Percentiles rank a stretch among this genome's conserved stretches.
Conservation (phyloP, 2,329 filamentous ascomycete species). For the Aspergillus tubingensis region DNA sequence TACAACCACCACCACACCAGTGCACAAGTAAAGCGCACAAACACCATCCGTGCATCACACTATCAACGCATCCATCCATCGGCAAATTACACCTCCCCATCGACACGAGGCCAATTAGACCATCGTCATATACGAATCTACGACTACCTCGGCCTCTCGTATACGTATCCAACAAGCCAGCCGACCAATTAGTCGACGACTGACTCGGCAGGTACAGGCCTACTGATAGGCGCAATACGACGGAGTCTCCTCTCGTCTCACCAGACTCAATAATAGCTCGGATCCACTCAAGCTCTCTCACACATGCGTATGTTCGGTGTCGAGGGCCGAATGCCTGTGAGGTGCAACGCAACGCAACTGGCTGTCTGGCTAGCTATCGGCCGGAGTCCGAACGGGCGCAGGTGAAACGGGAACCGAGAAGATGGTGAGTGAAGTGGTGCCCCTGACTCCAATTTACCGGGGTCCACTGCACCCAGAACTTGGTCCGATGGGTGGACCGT, state of each 20-base stretch:
- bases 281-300: neutral
- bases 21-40: too few species aligned
- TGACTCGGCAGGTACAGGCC: neutral
- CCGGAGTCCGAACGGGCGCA: neutral
- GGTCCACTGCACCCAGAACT: neutral
- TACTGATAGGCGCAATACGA: neutral
- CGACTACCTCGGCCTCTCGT: too few species aligned
- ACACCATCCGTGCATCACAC: too few species aligned
- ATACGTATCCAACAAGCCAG: too few species aligned
- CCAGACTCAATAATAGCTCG: neutral
- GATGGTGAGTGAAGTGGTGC: neutral
- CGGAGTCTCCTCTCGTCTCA: neutral
- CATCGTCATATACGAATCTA: too few species aligned
- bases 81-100: too few species aligned
- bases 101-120: too few species aligned
- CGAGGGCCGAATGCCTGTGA: neutral
- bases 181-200: too few species aligned
- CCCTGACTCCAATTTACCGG: slow-evolving; percentile 3
- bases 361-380: neutral
- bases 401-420: neutral
- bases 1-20: too few species aligned
- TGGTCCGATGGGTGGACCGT: neutral
- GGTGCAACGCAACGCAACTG: neutral
- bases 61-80: too few species aligned
- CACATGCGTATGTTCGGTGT: neutral